Percentiles rank a stretch among this genome's conserved stretches.
phyloP scores from a whole-genome alignment of 352 stramenopile species.

The Saprolegnia parasitica region DNA sequence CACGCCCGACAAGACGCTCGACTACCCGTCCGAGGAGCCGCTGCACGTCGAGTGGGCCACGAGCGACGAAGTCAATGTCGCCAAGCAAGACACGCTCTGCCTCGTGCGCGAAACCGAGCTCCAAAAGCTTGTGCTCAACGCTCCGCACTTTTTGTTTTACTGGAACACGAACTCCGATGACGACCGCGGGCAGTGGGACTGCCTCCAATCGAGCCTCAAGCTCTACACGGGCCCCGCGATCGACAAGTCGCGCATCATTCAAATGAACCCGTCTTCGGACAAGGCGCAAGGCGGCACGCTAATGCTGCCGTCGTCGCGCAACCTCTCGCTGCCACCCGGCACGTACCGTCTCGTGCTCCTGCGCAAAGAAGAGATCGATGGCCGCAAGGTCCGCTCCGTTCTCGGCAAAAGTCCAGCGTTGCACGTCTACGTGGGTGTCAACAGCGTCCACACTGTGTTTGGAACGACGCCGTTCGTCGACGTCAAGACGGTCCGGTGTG shows the following conservation, averaged over 20 bases:
- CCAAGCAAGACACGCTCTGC: conserved; percentile 40
- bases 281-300: background rate
- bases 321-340: conserved; percentile 11
- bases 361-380: conserved; percentile 1
- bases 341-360: conserved; percentile 13
- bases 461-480: conserved; percentile 55
- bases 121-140: conserved; percentile 37
- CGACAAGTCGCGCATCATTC: background rate
- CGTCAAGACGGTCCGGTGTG: conserved; percentile 35
- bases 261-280: background rate
- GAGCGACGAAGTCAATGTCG: conserved; percentile 30
- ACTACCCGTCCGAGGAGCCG: conserved; percentile 42
- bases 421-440: conserved; percentile 42
- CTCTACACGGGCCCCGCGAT: background rate
- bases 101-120: conserved; percentile 42
- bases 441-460: conserved; percentile 53
- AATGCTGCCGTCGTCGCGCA: background rate
- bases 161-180: conserved; percentile 34
- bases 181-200: background rate
- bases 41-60: conserved; percentile 38
- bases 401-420: conserved; percentile 35
- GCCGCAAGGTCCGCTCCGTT: conserved; percentile 35
- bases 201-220: conserved; percentile 3
- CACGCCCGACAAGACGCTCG: conserved; percentile 31
- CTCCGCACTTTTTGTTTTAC: conserved; percentile 43